Conservation (phyloP, 78 protist genomes). For the Dictyostelium purpureum region DNA sequence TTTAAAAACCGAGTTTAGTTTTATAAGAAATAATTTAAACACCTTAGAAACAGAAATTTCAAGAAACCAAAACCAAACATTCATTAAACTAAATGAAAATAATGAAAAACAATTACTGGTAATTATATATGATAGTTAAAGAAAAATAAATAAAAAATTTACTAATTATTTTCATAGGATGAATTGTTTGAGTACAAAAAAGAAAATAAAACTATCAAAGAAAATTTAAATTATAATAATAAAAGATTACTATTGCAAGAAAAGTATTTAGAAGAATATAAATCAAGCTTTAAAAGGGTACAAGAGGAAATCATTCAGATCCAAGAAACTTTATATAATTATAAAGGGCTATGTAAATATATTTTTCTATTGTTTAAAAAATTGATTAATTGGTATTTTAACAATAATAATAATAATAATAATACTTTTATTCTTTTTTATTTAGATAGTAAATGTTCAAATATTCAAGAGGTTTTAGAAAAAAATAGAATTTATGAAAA, state of each 20-base stretch:
- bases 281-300: slow-evolving; percentile 14
- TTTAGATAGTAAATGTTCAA: background rate
- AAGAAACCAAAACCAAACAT: background rate
- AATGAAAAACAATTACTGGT: background rate
- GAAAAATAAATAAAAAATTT: background rate
- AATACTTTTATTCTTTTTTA: background rate
- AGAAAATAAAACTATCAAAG: background rate
- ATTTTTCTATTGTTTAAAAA: background rate
- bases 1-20: background rate
- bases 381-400: background rate
- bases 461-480: background rate
- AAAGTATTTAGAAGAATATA: slow-evolving; percentile 22
- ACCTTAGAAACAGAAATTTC: background rate
- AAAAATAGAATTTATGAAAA: background rate
- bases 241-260: slow-evolving; percentile 14
- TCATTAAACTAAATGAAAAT: background rate
- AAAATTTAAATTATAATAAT: background rate
- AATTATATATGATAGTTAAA: background rate
- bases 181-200: background rate
- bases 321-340: background rate
- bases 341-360: background rate
- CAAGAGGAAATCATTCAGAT: slow-evolving; percentile 13
- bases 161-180: background rate
- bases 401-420: background rate
- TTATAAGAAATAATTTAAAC: background rate